Base-by-base conservation (phyloP, 805 yeast species). In the Candida dajiaensis region DNA sequence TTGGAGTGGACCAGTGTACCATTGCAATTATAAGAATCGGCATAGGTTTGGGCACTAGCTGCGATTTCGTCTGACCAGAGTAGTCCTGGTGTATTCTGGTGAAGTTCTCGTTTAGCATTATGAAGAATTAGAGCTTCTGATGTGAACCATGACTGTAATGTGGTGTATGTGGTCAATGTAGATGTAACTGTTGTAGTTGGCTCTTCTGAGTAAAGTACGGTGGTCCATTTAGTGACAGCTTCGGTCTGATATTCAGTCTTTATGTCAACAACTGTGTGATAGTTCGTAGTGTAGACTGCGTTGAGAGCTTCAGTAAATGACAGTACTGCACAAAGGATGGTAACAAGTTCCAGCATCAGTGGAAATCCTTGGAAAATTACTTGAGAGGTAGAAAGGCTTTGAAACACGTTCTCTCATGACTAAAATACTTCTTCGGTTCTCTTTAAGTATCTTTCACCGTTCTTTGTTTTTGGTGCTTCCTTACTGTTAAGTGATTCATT, bases 1-100 rank as follows among this genome's bases (percentile, higher is more conserved):
- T 73, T 70, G 1, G 90, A 81, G 64, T 86, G 95, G 19, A 68
- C 66, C 49, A 87, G 67, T 16, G 64, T 62, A 20, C 82, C 80
- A 54, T 71, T 68, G 63, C 88, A 85, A 37, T 72, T 67, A 63
- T 82, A 81, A 16, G 60, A 49, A 40, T 69, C 71, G 20, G 89
- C 86, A 56, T 74, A 80, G 40, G 62, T 54, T 58, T 69, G 74
- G 44, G 95, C 92, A 54, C 74, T 75, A 6, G 59, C 48, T 41
- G 79, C 81, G 18, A 82, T 63, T 0, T 66, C 67, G 8, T 64
- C 55, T 49, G 74, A 72, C 95, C 95, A 87, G 1, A 63, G 41
- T 45, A 87, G 62, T 7, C 65, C 66, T 3, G 68, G 67, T 13
- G 76, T 85, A 35, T 69, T 47, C 9, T 28, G 61, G 64, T 83